phyloP scores from a whole-genome alignment of 108 stramenopile genomes.

The Nannochloropsis gaditana region DNA sequence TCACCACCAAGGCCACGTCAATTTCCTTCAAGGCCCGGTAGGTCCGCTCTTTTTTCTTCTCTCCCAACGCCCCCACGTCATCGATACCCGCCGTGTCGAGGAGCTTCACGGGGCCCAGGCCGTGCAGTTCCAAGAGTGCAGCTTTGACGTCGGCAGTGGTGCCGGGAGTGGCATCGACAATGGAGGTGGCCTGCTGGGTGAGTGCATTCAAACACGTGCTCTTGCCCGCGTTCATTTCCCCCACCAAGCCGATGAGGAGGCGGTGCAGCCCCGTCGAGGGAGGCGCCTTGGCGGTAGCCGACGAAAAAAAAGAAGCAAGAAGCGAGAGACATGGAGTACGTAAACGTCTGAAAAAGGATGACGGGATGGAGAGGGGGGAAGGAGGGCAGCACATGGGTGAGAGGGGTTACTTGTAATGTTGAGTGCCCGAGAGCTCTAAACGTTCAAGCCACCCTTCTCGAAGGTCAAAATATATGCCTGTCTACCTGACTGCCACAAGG shows the following conservation, averaged over 20 bases:
- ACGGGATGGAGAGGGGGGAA: too few relatives aligned
- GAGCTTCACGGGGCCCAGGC: neutral
- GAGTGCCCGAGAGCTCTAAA: too few relatives aligned
- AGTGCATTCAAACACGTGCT: neutral
- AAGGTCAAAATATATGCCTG: too few relatives aligned
- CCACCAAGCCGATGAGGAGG: neutral
- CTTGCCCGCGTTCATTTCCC: slow-evolving; percentile 9
- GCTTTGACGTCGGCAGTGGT: neutral
- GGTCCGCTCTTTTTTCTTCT: neutral
- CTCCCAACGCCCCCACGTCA: neutral
- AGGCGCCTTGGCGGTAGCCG: too few relatives aligned
- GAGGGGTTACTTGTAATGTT: too few relatives aligned
- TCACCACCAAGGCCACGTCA: neutral
- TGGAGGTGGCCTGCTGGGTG: neutral
- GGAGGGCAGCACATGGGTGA: too few relatives aligned
- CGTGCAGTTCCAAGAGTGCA: neutral
- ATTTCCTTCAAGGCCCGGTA: neutral
- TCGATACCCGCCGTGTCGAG: neutral
- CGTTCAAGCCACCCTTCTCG: too few relatives aligned
- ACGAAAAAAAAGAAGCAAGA: too few relatives aligned
- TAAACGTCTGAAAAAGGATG: too few relatives aligned
- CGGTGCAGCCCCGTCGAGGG: neutral
- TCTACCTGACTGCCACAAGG: too few relatives aligned
- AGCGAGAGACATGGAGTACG: too few relatives aligned
- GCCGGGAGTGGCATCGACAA: neutral